Conservation (phyloP, 352 stramenopile species). For the Phytophthora sp. region DNA sequence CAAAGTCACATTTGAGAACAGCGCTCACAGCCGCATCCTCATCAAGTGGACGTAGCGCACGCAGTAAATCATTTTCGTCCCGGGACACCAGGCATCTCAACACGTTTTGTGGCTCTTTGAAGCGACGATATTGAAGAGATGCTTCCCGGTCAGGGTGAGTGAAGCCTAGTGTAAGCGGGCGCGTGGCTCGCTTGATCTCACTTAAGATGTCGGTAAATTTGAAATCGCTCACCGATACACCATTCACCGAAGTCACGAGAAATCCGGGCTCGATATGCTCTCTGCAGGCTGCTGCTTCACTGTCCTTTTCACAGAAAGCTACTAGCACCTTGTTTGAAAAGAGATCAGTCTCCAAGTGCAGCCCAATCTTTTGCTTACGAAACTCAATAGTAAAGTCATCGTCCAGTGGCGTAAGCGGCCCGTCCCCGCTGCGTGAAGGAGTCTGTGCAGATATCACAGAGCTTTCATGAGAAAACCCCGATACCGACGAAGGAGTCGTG, state of each 20-base stretch:
- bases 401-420: constrained; percentile 18
- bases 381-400: constrained; percentile 72
- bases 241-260: constrained; percentile 73
- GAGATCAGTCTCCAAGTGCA: constrained; percentile 74
- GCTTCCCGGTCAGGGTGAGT: constrained; percentile 34
- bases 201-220: constrained; percentile 56
- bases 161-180: constrained; percentile 69
- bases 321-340: constrained; percentile 68
- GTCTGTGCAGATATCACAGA: constrained; percentile 7
- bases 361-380: constrained; percentile 58
- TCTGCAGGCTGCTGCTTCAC: constrained; percentile 49
- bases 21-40: constrained; percentile 50
- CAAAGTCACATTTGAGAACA: constrained; percentile 56
- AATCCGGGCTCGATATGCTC: constrained; percentile 59
- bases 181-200: constrained; percentile 51
- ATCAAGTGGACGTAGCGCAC: constrained; percentile 54
- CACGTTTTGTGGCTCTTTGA: constrained; percentile 60
- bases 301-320: constrained; percentile 66
- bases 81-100: constrained; percentile 55
- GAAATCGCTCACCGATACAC: constrained; percentile 41
- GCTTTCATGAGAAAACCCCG: constrained; percentile 20
- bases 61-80: constrained; percentile 52
- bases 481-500: background rate
- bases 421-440: background rate
- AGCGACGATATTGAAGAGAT: constrained; percentile 39